Conservation (phyloP, 2,329 filamentous ascomycete species). For the Epichloe gansuensis region DNA sequence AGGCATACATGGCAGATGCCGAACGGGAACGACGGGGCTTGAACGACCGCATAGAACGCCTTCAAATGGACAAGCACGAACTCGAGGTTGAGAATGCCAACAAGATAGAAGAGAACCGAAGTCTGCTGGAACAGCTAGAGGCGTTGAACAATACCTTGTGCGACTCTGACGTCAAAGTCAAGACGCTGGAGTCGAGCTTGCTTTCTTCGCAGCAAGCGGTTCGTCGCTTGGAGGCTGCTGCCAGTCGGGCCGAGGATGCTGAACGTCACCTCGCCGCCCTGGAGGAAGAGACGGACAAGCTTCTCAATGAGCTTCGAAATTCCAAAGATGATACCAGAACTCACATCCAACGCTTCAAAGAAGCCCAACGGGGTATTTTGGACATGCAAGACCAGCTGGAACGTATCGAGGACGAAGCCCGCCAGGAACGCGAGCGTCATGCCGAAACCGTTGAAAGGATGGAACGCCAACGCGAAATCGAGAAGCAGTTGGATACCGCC, state of each 20-base stretch:
- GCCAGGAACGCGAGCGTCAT: constrained; percentile 70
- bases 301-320: constrained; percentile 55
- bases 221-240: constrained; percentile 60
- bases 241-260: constrained; percentile 61
- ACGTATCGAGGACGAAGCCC: constrained; percentile 72
- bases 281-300: constrained; percentile 66
- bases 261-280: constrained; percentile 70
- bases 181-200: constrained; percentile 63
- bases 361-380: constrained; percentile 66
- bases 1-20: constrained; percentile 86
- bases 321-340: constrained; percentile 66
- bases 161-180: constrained; percentile 70
- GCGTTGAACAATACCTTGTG: constrained; percentile 64
- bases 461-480: constrained; percentile 71
- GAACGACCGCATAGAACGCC: constrained; percentile 56
- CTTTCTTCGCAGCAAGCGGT: constrained; percentile 68
- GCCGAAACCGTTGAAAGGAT: constrained; percentile 70
- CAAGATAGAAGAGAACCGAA: constrained; percentile 72
- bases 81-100: constrained; percentile 67
- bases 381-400: constrained; percentile 82
- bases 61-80: constrained; percentile 62
- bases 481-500: constrained; percentile 68
- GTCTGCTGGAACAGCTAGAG: constrained; percentile 74
- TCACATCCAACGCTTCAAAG: constrained; percentile 72
- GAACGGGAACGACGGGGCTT: constrained; percentile 72